Percentiles rank a stretch among this genome's conserved stretches.
These are phyloP conservation scores for Allantophomopsis lycopodina DNA, from an alignment of 2,329 filamentous ascomycete genomes.

Conservation along the genomic window DNA sequence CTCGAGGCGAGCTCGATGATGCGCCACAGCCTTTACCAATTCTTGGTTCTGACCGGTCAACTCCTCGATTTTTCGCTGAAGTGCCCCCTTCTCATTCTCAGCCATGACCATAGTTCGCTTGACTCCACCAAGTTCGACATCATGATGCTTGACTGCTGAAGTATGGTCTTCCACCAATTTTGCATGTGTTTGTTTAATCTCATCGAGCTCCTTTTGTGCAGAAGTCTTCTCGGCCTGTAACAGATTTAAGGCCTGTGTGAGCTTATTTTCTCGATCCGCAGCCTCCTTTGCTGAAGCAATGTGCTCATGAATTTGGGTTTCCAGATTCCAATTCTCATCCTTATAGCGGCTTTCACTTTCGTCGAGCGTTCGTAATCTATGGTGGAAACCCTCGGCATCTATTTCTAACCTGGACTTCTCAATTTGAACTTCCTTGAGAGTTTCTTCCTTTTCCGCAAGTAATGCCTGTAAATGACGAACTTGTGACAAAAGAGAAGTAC, in stretches of 20 bases:
- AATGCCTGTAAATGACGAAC: conserved; percentile 80
- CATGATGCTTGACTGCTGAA: conserved; percentile 65
- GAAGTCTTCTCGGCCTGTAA: conserved; percentile 62
- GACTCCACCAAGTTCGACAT: conserved; percentile 74
- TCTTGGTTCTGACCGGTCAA: conserved; percentile 82
- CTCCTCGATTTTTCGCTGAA: conserved; percentile 82
- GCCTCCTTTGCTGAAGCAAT: conserved; percentile 61
- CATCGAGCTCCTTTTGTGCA: conserved; percentile 78
- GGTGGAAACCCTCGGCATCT: conserved; percentile 65
- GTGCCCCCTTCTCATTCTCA: conserved; percentile 62
- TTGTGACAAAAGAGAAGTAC: conserved; percentile 85
- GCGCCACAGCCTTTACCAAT: conserved; percentile 70
- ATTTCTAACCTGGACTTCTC: conserved; percentile 73
- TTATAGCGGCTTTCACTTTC: conserved; percentile 95
- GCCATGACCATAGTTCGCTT: conserved; percentile 67
- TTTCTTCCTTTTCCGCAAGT: conserved; percentile 77
- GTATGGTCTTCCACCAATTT: conserved; percentile 74
- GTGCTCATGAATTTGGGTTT: conserved; percentile 81
- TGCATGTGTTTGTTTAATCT: conserved; percentile 66
- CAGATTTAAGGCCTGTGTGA: conserved; percentile 58
- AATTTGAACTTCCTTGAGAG: conserved; percentile 58
- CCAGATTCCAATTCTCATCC: conserved; percentile 96
- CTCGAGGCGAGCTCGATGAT: conserved; percentile 51
- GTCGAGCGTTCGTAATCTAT: conserved; percentile 70
- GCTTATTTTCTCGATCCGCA: conserved; percentile 69